These are phyloP conservation scores for Aegle marmelos DNA, from an alignment of 345 rosid genomes.

Conservation along the genomic window DNA sequence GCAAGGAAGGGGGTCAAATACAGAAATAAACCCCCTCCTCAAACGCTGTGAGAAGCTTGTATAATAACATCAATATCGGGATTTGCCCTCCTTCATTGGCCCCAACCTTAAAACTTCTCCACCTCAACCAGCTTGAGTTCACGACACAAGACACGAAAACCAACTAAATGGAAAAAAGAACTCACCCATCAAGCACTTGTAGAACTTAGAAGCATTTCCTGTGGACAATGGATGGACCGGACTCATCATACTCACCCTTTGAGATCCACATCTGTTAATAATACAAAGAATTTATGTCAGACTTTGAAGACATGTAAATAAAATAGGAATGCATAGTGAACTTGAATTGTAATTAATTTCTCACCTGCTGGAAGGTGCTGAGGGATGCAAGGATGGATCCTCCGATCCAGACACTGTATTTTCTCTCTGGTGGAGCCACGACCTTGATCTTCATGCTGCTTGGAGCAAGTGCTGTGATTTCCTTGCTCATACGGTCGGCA, in stretches of 20 bases:
- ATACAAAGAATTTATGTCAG: neutral
- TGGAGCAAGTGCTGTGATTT: conserved; percentile 64
- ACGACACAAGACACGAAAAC: conserved; percentile 40
- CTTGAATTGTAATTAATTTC: neutral
- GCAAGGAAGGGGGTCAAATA: conserved; percentile 21
- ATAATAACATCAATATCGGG: conserved; percentile 19
- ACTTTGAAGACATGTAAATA: neutral
- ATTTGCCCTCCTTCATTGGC: conserved; percentile 22
- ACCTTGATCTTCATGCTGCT: conserved; percentile 73
- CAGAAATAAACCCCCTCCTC: conserved; percentile 18
- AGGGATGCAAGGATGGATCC: conserved; percentile 75
- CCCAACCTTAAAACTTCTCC: conserved; percentile 20
- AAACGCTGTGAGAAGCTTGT: conserved; percentile 3
- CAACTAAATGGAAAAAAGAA: conserved; percentile 38
- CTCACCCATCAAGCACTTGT: conserved; percentile 38
- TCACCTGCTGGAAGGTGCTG: conserved; percentile 69
- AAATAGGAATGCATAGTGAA: neutral
- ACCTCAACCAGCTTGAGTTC: conserved; percentile 29
- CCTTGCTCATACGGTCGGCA: conserved; percentile 64
- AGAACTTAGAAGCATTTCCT: conserved; percentile 59
- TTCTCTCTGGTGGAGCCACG: conserved; percentile 62
- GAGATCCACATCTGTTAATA: conserved; percentile 59
- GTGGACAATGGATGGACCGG: conserved; percentile 70
- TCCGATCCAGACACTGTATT: conserved; percentile 73
- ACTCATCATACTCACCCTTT: conserved; percentile 62